Evolutionary conservation across 176 grass and related monocot genomes (phyloP).

Genomic region (Eleusine indica): DNA sequence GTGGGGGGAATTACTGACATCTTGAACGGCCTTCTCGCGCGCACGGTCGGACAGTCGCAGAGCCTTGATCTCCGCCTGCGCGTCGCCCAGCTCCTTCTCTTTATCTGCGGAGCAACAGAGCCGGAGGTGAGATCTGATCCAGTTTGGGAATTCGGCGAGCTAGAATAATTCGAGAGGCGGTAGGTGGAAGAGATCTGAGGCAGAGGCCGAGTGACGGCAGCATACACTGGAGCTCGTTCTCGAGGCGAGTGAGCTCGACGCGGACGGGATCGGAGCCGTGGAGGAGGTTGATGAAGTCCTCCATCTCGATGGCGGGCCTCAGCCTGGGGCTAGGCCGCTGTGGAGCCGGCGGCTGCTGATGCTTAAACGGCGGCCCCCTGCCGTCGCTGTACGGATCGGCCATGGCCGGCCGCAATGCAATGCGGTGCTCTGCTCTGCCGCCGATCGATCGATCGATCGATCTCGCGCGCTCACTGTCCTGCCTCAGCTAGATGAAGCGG

Average conservation of each 20-base stretch:
- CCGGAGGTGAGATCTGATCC: slow-evolving; percentile 15
- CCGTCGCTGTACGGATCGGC: slow-evolving; percentile 52
- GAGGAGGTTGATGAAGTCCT: slow-evolving; percentile 99
- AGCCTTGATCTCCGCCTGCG: slow-evolving; percentile 90
- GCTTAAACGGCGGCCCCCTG: slow-evolving; percentile 33
- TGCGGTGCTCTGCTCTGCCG: background rate
- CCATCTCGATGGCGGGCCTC: slow-evolving; percentile 81
- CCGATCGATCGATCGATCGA: background rate
- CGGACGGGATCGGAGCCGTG: slow-evolving; percentile 95
- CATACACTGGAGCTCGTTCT: slow-evolving; percentile 80
- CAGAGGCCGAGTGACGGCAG: background rate
- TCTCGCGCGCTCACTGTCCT: background rate
- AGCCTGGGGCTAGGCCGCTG: slow-evolving; percentile 43
- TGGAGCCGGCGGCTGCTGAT: slow-evolving; percentile 32
- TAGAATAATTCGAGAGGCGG: background rate
- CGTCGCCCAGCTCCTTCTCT: slow-evolving; percentile 82
- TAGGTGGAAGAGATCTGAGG: slow-evolving; percentile 24
- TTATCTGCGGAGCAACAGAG: slow-evolving; percentile 60
- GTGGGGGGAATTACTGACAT: slow-evolving; percentile 57
- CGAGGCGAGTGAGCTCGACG: slow-evolving; percentile 91
- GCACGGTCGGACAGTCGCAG: slow-evolving; percentile 87
- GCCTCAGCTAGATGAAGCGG: background rate
- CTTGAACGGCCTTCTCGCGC: slow-evolving; percentile 94
- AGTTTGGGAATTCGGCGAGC: background rate
- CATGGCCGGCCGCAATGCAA: slow-evolving; percentile 40